These are phyloP conservation scores for Ogataea populi-albae DNA, from an alignment of 805 yeast species.

Conservation along the genomic window DNA sequence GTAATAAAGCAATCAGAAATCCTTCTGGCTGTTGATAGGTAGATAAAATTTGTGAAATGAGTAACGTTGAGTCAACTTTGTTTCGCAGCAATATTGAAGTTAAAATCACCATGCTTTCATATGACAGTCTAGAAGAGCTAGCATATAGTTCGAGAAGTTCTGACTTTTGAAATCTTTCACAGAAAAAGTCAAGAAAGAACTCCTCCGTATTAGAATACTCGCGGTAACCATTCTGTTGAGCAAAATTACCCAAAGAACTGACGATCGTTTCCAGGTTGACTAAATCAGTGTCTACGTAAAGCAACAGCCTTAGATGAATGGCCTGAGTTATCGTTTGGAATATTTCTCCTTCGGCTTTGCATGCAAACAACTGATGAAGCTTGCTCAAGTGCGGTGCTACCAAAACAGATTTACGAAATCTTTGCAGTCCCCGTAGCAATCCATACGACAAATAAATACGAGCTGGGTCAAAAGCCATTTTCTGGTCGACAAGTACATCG, in stretches of 20 bases:
- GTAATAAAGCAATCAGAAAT: neutral
- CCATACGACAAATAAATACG: constrained; percentile 61
- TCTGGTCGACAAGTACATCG: constrained; percentile 43
- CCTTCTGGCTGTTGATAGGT: neutral
- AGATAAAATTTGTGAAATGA: neutral
- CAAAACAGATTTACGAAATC: constrained; percentile 9
- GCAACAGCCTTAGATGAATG: constrained; percentile 44
- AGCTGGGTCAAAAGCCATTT: constrained; percentile 65
- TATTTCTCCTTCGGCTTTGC: constrained; percentile 39
- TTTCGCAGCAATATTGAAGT: constrained; percentile 1
- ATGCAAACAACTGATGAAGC: constrained; percentile 35
- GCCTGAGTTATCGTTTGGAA: constrained; percentile 51
- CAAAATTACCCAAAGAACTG: constrained; percentile 27
- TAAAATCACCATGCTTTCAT: neutral
- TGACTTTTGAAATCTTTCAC: constrained; percentile 15
- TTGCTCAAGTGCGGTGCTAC: constrained; percentile 29
- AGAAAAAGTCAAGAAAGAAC: constrained; percentile 36
- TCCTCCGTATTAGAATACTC: constrained; percentile 37
- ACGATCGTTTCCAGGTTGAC: neutral
- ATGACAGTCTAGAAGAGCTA: neutral
- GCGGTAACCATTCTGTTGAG: constrained; percentile 33
- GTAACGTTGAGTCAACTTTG: too few relatives aligned
- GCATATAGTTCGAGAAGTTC: constrained; percentile 6
- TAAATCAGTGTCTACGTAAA: constrained; percentile 35
- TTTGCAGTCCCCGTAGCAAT: constrained; percentile 47